phyloP scores from a whole-genome alignment of 1,284 basidiomycete species.

The Pisolithus thermaeus region DNA sequence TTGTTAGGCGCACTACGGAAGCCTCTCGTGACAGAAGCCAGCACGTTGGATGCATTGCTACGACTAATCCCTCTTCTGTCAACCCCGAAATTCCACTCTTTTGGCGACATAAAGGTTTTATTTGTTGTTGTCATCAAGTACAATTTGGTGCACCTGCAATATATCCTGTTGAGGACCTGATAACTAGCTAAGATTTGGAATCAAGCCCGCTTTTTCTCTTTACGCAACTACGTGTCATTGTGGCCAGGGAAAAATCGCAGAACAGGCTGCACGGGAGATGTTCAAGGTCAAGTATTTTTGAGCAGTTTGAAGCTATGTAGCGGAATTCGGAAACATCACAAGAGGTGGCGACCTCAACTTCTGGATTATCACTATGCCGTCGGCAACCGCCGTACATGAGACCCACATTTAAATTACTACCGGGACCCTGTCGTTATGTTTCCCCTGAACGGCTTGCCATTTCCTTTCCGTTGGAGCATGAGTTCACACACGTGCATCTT shows the following conservation, averaged over 20 bases:
- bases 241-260: conserved; percentile 2
- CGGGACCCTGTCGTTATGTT: too few relatives aligned
- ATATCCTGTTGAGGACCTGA: conserved; percentile 1
- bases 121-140: conserved; percentile 16
- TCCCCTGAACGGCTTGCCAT: too few relatives aligned
- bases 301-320: background rate
- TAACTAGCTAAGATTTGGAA: background rate
- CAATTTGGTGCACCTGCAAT: conserved; percentile 11
- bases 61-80: conserved; percentile 23
- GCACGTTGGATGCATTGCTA: conserved; percentile 21
- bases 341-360: conserved; percentile 8
- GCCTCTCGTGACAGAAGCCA: conserved; percentile 25
- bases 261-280: conserved; percentile 11
- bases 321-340: conserved; percentile 14
- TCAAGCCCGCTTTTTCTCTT: conserved; percentile 4
- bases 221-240: conserved; percentile 16
- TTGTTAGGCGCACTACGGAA: conserved; percentile 15
- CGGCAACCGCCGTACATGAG: background rate
- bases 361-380: conserved; percentile 12
- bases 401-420: too few relatives aligned
- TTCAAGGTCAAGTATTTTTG: conserved; percentile 4
- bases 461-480: too few relatives aligned
- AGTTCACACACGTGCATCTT: too few relatives aligned
- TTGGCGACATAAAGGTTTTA: conserved; percentile 8
- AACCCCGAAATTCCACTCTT: background rate